phyloP scores from a whole-genome alignment of 441 rosid species.

The Populus hybrid region DNA sequence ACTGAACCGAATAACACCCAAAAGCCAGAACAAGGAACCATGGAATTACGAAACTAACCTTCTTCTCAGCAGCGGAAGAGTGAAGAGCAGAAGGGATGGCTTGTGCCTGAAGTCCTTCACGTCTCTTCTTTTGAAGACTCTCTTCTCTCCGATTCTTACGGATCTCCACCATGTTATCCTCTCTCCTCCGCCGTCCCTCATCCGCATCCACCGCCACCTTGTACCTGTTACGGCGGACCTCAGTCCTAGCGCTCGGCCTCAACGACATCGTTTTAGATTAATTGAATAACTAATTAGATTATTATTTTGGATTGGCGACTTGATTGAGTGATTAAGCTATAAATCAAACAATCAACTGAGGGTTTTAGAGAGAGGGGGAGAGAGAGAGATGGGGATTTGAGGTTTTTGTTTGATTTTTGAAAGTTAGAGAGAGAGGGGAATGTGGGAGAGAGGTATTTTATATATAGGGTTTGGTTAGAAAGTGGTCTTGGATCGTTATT shows the following conservation, averaged over 20 bases:
- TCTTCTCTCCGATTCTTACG: conserved; percentile 81
- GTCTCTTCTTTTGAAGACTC: conserved; percentile 58
- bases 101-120: no score
- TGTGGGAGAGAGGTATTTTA: not conserved
- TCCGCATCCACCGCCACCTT: conserved; percentile 93
- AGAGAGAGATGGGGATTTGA: not conserved
- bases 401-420: conserved; percentile 2
- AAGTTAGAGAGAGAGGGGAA: no score
- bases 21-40: not conserved
- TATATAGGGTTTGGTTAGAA: not conserved
- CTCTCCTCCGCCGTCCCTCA: conserved; percentile 82
- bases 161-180: conserved; percentile 94
- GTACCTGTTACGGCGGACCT: conserved; percentile 71
- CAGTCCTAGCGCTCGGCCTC: conserved; percentile 76
- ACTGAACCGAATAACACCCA: not conserved
- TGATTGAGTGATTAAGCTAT: not conserved
- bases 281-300: not conserved
- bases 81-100: conserved; percentile 36
- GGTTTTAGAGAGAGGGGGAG: not conserved
- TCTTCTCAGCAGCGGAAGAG: conserved; percentile 54
- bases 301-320: not conserved
- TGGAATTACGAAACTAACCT: conserved; percentile 33
- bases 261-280: conserved; percentile 51
- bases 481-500: conserved; percentile 22
- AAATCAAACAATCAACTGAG: not conserved